Percentiles rank a stretch among this genome's conserved stretches.
Evolutionary conservation across 2,329 filamentous ascomycete species (phyloP).

Genomic region (Colletotrichum sp.): DNA sequence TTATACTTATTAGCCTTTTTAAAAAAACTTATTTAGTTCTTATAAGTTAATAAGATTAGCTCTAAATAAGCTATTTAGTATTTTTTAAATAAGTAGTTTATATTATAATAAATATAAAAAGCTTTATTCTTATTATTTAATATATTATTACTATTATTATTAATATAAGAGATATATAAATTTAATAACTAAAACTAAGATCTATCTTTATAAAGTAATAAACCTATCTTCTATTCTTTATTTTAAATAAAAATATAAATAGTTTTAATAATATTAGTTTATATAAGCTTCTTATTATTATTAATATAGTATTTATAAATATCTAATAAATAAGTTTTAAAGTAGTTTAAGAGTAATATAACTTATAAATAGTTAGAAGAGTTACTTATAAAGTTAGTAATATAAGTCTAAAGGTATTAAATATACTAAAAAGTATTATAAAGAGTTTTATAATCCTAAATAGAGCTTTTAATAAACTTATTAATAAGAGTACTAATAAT

Average conservation of each 20-base stretch:
- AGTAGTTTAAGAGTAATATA: no score
- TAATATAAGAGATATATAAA: background rate
- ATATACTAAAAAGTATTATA: background rate
- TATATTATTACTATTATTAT: background rate
- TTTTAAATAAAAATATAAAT: background rate
- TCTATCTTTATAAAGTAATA: background rate
- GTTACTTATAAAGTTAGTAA: background rate
- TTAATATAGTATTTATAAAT: no score
- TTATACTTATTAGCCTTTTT: background rate
- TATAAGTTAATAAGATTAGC: background rate
- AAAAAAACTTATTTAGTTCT: accelerated
- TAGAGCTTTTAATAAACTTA: background rate
- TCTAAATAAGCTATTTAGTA: background rate
- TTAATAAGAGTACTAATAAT: no score
- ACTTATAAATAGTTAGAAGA: no score
- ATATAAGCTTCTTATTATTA: background rate
- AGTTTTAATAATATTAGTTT: background rate
- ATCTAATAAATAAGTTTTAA: no score
- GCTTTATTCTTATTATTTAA: background rate
- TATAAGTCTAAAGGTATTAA: background rate
- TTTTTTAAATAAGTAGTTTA: background rate
- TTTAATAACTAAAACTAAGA: no score
- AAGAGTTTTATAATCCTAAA: background rate
- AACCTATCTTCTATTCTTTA: background rate
- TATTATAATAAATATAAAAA: background rate